Conservation (phyloP, 345 rosid species). For the Hypericum androsaemum region DNA sequence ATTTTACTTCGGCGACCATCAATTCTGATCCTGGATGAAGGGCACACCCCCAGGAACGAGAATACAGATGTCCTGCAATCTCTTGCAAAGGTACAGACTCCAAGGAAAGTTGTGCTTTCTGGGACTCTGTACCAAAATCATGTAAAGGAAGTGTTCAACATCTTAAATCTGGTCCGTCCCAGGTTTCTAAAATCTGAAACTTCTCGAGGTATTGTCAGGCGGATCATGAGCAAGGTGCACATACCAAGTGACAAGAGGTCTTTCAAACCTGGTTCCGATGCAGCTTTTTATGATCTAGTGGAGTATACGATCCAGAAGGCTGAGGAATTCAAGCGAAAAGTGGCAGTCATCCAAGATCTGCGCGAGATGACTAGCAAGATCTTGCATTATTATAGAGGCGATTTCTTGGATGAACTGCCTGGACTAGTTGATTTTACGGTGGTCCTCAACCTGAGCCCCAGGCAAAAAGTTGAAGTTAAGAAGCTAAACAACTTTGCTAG, state of each 20-base stretch:
- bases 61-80: constrained; percentile 60
- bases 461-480: constrained; percentile 45
- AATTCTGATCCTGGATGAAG: constrained; percentile 79
- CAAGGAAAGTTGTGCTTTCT: constrained; percentile 76
- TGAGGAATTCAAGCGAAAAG: constrained; percentile 41
- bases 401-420: constrained; percentile 77
- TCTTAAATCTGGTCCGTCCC: constrained; percentile 78
- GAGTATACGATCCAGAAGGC: constrained; percentile 60
- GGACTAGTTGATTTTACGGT: constrained; percentile 76
- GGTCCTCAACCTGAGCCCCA: constrained; percentile 47
- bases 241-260: constrained; percentile 40
- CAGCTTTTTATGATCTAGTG: constrained; percentile 51
- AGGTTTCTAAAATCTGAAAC: constrained; percentile 52
- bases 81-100: constrained; percentile 71
- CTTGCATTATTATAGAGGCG: constrained; percentile 87
- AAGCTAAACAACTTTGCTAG: constrained; percentile 28
- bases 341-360: constrained; percentile 58
- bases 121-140: constrained; percentile 88
- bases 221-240: constrained; percentile 58
- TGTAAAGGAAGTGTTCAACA: constrained; percentile 79
- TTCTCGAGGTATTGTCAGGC: constrained; percentile 34
- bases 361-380: constrained; percentile 72
- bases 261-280: constrained; percentile 29
- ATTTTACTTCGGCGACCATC: constrained; percentile 61
- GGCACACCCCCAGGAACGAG: constrained; percentile 80